These are phyloP conservation scores for Atractiella rhizophila DNA, from an alignment of 768 basidiomycete species.

Conservation along the genomic window DNA sequence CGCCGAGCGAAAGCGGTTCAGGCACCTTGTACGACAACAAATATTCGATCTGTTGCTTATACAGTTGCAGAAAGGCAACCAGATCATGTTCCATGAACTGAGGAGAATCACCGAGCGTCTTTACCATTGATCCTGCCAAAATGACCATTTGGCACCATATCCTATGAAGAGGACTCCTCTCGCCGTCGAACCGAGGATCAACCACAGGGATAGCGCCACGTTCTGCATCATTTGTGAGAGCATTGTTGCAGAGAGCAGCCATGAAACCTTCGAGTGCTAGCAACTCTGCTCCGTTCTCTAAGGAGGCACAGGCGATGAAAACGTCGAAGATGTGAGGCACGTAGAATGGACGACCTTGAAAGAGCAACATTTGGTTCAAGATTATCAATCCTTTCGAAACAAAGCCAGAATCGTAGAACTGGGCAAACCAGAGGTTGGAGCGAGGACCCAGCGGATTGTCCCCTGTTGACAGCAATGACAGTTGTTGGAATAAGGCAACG, in stretches of 20 bases:
- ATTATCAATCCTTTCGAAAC: slow-evolving; percentile 25
- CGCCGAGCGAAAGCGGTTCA: slow-evolving; percentile 43
- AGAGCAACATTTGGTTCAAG: slow-evolving; percentile 30
- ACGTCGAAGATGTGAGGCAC: slow-evolving; percentile 62
- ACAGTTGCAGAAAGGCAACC: slow-evolving; percentile 64
- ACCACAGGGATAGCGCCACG: slow-evolving; percentile 43
- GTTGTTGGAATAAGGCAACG: too few species aligned
- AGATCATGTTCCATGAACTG: slow-evolving; percentile 56
- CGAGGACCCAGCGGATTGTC: too few species aligned
- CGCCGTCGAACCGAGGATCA: slow-evolving; percentile 42
- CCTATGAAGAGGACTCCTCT: too few species aligned
- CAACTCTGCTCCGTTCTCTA: slow-evolving; percentile 51
- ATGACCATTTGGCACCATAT: slow-evolving; percentile 65
- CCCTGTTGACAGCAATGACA: too few species aligned
- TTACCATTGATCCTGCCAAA: slow-evolving; percentile 49
- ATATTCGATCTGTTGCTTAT: slow-evolving; percentile 49
- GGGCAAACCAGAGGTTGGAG: slow-evolving; percentile 50
- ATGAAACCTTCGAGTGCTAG: slow-evolving; percentile 61
- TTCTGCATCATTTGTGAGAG: slow-evolving; percentile 48
- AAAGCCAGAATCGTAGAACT: slow-evolving; percentile 45
- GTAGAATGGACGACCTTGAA: slow-evolving; percentile 27
- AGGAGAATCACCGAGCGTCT: slow-evolving; percentile 37
- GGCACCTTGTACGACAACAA: slow-evolving; percentile 61
- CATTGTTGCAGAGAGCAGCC: slow-evolving; percentile 56
- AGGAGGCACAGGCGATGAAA: slow-evolving; percentile 60